Conservation (phyloP, 257 asterid genomes). For the Solanum phureja region DNA sequence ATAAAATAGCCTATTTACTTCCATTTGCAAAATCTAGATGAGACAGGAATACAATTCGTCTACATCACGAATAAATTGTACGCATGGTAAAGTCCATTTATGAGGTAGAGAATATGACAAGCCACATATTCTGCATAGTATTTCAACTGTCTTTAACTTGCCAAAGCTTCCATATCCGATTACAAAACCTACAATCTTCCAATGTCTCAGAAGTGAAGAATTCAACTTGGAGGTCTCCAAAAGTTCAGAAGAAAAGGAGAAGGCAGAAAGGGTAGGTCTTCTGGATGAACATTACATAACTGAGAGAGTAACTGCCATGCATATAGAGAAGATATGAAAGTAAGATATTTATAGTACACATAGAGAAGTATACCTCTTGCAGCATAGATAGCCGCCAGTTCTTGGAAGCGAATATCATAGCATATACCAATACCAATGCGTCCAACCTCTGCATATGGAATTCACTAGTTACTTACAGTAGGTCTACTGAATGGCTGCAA, state of each 20-base stretch:
- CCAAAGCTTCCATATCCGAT: background rate
- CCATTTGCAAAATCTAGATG: background rate
- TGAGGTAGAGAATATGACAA: background rate
- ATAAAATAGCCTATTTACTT: background rate
- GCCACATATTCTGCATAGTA: background rate
- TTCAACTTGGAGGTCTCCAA: background rate
- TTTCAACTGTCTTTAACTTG: background rate
- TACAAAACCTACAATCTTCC: background rate
- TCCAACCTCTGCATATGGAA: conserved; percentile 58
- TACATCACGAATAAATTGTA: background rate
- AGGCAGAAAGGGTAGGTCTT: background rate
- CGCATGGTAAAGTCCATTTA: background rate
- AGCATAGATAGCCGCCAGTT: conserved; percentile 76
- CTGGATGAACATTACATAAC: background rate
- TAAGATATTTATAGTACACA: background rate
- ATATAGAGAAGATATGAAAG: background rate
- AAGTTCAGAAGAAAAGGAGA: background rate
- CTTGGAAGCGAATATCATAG: conserved; percentile 80
- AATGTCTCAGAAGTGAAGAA: background rate
- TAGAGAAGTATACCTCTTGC: conserved; percentile 49
- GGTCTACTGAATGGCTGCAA: background rate
- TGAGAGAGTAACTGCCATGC: background rate
- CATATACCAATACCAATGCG: conserved; percentile 87
- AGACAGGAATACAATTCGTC: background rate
- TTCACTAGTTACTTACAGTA: background rate